These are phyloP conservation scores for Jaapia argillacea DNA, from an alignment of 768 basidiomycete genomes.

Conservation along the genomic window DNA sequence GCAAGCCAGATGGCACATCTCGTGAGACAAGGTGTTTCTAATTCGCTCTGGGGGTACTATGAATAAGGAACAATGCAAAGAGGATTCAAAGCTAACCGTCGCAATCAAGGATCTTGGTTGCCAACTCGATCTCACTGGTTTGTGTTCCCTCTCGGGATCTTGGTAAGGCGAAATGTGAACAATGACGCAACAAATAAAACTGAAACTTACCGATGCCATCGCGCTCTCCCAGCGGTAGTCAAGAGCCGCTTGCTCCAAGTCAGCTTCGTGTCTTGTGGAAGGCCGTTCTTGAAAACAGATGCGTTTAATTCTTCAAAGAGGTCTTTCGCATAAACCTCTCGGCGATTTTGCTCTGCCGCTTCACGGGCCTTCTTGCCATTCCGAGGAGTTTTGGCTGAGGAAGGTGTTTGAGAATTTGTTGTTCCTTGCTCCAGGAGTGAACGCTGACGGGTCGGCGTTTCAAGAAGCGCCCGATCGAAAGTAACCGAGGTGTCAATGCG, in stretches of 20 bases:
- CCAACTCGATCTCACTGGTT: slow-evolving; percentile 63
- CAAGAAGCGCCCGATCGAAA: not conserved
- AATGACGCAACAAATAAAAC: not conserved
- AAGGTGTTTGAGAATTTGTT: slow-evolving; percentile 8
- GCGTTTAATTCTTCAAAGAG: slow-evolving; percentile 56
- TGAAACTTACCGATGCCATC: slow-evolving; percentile 41
- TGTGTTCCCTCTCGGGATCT: slow-evolving; percentile 52
- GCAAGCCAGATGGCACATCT: slow-evolving; percentile 87
- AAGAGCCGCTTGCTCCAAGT: slow-evolving; percentile 59
- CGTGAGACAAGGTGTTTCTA: slow-evolving; percentile 75
- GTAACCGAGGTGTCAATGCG: not conserved
- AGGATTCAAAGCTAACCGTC: slow-evolving; percentile 39
- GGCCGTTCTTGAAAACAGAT: slow-evolving; percentile 39
- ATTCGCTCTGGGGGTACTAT: slow-evolving; percentile 61
- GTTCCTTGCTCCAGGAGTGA: not conserved
- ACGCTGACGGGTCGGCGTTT: not conserved
- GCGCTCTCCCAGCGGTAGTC: slow-evolving; percentile 64
- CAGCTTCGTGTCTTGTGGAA: slow-evolving; percentile 46
- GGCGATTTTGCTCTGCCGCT: slow-evolving; percentile 32
- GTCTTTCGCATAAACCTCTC: slow-evolving; percentile 41
- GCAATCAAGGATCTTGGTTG: slow-evolving; percentile 70
- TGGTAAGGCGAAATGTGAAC: not conserved
- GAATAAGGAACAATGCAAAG: not conserved
- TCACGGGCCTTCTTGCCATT: slow-evolving; percentile 30
- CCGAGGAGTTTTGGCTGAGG: slow-evolving; percentile 13